Percentiles rank a stretch among this genome's conserved stretches.
These are phyloP conservation scores for Suhomyces atakaporum DNA, from an alignment of 1,139 yeast genomes.

Conservation along the genomic window DNA sequence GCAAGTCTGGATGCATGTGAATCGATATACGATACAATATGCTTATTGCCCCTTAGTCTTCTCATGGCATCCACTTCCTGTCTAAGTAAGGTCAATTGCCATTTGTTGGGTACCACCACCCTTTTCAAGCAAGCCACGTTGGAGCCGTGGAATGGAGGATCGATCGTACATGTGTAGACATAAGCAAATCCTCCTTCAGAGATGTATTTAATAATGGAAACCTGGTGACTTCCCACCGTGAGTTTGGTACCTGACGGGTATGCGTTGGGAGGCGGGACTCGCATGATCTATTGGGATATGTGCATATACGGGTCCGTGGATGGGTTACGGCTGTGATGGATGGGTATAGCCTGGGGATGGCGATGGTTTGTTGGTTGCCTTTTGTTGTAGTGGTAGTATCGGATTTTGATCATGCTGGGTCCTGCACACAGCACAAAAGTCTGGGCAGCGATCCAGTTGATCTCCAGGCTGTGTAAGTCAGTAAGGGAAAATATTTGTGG, in stretches of 20 bases:
- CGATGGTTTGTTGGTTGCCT: too few species aligned
- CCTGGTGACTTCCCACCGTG: slow-evolving; percentile 65
- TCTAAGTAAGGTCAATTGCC: slow-evolving; percentile 64
- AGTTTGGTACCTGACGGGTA: slow-evolving; percentile 61
- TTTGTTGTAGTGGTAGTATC: too few species aligned
- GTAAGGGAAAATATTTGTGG: neutral
- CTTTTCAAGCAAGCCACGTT: slow-evolving; percentile 69
- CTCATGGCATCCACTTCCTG: slow-evolving; percentile 87
- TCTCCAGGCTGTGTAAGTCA: neutral
- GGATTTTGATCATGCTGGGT: slow-evolving; percentile 3
- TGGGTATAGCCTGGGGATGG: neutral
- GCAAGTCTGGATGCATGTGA: slow-evolving; percentile 83
- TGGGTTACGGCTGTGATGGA: neutral
- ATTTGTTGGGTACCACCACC: slow-evolving; percentile 73
- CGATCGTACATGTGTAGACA: slow-evolving; percentile 63
- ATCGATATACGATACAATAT: slow-evolving; percentile 87
- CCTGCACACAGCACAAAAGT: slow-evolving; percentile 1
- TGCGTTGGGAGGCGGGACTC: slow-evolving; percentile 54
- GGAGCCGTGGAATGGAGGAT: slow-evolving; percentile 51
- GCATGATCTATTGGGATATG: slow-evolving; percentile 17
- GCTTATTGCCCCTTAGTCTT: slow-evolving; percentile 70
- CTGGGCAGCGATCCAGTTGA: neutral
- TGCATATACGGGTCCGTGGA: neutral
- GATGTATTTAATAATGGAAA: slow-evolving; percentile 58
- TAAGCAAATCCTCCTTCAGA: slow-evolving; percentile 80